Evolutionary conservation across 306 rosid genomes (phyloP).

Genomic region (barrel medic (Medicago truncatula)): MtrunA17r5.0-ANR NC_053045.1:31641501-31642000

Average conservation of each 20-base stretch:
- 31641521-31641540: conserved; percentile 36
- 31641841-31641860: conserved; percentile 61
- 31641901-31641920: conserved; percentile 50
- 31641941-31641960: background rate
- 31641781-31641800: background rate
- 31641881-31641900: conserved; percentile 48
- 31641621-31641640: conserved; percentile 40
- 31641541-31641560: conserved; percentile 44
- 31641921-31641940: background rate
- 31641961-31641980: background rate
- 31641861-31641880: conserved; percentile 54
- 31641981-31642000: background rate
- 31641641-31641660: conserved; percentile 36
- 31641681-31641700: conserved; percentile 44
- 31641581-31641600: conserved; percentile 7
- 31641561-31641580: conserved; percentile 27
- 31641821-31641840: conserved; percentile 46
- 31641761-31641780: background rate
- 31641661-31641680: conserved; percentile 49
- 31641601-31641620: conserved; percentile 9
- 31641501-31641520: conserved; percentile 69
- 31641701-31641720: conserved; percentile 51
- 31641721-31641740: conserved; percentile 24
- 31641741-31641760: conserved; percentile 20
- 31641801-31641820: background rate